Evolutionary conservation across 1,139 yeast species (phyloP).

Genomic region (Casaregolazyma lundiana): DNA sequence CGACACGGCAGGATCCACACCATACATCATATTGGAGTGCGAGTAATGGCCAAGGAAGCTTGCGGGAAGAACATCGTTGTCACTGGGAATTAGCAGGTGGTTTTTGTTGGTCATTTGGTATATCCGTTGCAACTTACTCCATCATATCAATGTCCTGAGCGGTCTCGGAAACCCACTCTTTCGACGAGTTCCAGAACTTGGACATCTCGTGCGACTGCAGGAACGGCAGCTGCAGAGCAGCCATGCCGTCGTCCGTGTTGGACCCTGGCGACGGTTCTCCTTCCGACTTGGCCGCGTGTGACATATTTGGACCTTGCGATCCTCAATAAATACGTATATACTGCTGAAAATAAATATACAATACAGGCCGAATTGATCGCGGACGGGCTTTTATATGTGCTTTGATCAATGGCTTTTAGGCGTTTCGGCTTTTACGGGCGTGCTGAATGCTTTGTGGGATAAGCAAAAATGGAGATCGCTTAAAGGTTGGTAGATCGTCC

Average conservation of each 20-base stretch:
- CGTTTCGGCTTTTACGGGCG: no score
- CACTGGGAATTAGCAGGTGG: constrained; percentile 12
- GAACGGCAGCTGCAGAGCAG: constrained; percentile 27
- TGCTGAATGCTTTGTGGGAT: no score
- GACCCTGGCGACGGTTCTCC: neutral
- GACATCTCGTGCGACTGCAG: constrained; percentile 23
- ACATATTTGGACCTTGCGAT: no score
- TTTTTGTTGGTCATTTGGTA: neutral
- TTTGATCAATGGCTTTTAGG: no score
- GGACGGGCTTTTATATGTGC: no score
- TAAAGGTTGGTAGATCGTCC: no score
- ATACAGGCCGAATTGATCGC: no score
- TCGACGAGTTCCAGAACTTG: constrained; percentile 23
- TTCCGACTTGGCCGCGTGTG: constrained; percentile 7
- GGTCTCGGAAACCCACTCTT: constrained; percentile 22
- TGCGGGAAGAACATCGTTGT: constrained; percentile 21
- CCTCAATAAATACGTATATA: no score
- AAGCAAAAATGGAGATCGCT: no score
- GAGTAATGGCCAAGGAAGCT: constrained; percentile 27
- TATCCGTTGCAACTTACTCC: constrained; percentile 16
- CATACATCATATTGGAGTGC: constrained; percentile 1
- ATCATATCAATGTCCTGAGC: constrained; percentile 16
- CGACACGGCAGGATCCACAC: neutral
- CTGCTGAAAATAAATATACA: neutral
- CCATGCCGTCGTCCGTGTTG: constrained; percentile 21